These are phyloP conservation scores for Stachybotrys elegans DNA, from an alignment of 2,329 filamentous ascomycete species.

Conservation along the genomic window DNA sequence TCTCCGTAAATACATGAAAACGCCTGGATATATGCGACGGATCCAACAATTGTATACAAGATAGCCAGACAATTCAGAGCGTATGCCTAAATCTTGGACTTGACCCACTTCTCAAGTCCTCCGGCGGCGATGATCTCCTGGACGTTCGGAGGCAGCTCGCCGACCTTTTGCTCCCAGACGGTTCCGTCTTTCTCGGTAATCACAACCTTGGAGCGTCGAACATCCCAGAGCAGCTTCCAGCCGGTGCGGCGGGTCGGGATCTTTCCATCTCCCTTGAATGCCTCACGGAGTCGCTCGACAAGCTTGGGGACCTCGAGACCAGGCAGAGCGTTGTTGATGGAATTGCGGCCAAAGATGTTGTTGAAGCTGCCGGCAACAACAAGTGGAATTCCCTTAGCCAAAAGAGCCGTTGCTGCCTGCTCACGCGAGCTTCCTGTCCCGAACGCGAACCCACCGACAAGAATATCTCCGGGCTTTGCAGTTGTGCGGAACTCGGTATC, in stretches of 20 bases:
- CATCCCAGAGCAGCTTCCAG: slow-evolving; percentile 81
- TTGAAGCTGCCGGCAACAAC: slow-evolving; percentile 78
- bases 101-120: slow-evolving; percentile 79
- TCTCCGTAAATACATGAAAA: no score
- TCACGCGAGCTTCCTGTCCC: slow-evolving; percentile 78
- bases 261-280: slow-evolving; percentile 49
- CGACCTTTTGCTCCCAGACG: slow-evolving; percentile 83
- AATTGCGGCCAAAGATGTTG: slow-evolving; percentile 77
- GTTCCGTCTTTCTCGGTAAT: no score
- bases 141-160: slow-evolving; percentile 77
- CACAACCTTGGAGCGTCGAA: slow-evolving; percentile 63
- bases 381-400: slow-evolving; percentile 74
- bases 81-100: slow-evolving; percentile 66
- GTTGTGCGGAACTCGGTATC: slow-evolving; percentile 63
- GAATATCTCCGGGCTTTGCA: slow-evolving; percentile 67
- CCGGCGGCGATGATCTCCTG: slow-evolving; percentile 78
- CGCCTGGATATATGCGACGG: no score
- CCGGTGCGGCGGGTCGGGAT: slow-evolving; percentile 67
- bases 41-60: no score
- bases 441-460: slow-evolving; percentile 86
- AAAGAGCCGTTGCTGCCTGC: slow-evolving; percentile 78
- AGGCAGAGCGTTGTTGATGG: slow-evolving; percentile 75
- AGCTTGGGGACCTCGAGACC: slow-evolving; percentile 65
- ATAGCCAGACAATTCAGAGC: no score
- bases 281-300: slow-evolving; percentile 59